Evolutionary conservation across 2,329 filamentous ascomycete genomes (phyloP).

Genomic region (Aspergillus puulaauensis): DNA sequence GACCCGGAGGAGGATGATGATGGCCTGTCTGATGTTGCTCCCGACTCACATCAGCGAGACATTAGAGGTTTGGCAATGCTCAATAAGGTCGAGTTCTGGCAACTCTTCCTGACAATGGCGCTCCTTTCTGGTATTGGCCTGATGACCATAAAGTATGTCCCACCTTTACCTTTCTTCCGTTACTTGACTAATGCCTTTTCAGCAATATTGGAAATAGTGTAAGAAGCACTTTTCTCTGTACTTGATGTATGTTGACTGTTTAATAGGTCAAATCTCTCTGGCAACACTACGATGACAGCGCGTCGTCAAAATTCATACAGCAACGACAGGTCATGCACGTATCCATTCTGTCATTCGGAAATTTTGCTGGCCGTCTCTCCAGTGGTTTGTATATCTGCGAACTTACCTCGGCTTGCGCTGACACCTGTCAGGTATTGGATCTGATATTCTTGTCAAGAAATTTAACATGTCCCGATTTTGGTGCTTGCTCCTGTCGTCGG

Average conservation of each 20-base stretch:
- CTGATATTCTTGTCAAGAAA: constrained; percentile 82
- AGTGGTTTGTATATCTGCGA: constrained; percentile 57
- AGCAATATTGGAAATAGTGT: constrained; percentile 94
- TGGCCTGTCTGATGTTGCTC: constrained; percentile 59
- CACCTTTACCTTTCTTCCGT: background rate
- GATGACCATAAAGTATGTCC: constrained; percentile 91
- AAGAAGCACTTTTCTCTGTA: constrained; percentile 18
- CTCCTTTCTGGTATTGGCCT: constrained; percentile 89
- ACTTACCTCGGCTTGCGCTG: constrained; percentile 17
- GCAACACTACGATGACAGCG: constrained; percentile 76
- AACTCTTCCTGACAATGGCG: constrained; percentile 81
- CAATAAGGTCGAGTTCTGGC: constrained; percentile 78
- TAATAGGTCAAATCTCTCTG: constrained; percentile 71
- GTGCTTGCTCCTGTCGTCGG: constrained; percentile 78
- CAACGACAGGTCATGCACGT: constrained; percentile 87
- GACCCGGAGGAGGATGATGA: constrained; percentile 36
- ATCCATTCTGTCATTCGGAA: constrained; percentile 85
- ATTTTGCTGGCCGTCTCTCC: constrained; percentile 76
- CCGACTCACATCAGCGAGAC: constrained; percentile 80
- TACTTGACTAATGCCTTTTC: constrained; percentile 28
- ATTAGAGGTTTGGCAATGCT: constrained; percentile 80
- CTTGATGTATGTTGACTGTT: constrained; percentile 5
- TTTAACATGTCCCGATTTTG: constrained; percentile 81
- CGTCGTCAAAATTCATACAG: constrained; percentile 71
- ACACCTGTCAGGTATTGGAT: constrained; percentile 68